Evolutionary conservation across 1,284 basidiomycete species (phyloP).

Genomic region (Pisolithus thermaeus): DNA sequence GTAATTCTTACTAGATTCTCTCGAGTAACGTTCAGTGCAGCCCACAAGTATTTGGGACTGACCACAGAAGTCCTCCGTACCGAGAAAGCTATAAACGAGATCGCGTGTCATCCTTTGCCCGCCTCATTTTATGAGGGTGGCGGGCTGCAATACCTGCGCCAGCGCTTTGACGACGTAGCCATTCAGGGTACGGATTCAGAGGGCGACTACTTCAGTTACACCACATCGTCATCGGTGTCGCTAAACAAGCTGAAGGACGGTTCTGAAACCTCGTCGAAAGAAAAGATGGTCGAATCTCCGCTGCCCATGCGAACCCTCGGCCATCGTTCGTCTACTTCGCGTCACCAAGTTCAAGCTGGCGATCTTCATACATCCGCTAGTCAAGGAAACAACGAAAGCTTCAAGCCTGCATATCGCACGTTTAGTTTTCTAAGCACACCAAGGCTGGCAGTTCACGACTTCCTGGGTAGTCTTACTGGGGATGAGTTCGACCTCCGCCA

Average conservation of each 20-base stretch:
- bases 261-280: slow-evolving; percentile 14
- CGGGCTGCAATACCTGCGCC: slow-evolving; percentile 83
- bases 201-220: slow-evolving; percentile 49
- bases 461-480: slow-evolving; percentile 28
- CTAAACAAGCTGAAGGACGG: slow-evolving; percentile 12
- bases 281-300: slow-evolving; percentile 23
- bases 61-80: slow-evolving; percentile 95
- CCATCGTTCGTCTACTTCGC: slow-evolving; percentile 31
- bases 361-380: slow-evolving; percentile 55
- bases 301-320: slow-evolving; percentile 21
- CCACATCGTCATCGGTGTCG: slow-evolving; percentile 16
- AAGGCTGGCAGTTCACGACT: slow-evolving; percentile 26
- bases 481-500: slow-evolving; percentile 86
- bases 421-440: slow-evolving; percentile 52
- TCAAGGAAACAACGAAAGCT: slow-evolving; percentile 36
- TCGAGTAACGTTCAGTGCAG: slow-evolving; percentile 95
- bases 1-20: slow-evolving; percentile 95
- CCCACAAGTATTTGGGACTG: slow-evolving; percentile 93
- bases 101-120: slow-evolving; percentile 93
- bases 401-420: slow-evolving; percentile 42
- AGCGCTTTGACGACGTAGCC: slow-evolving; percentile 66
- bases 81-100: slow-evolving; percentile 94
- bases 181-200: slow-evolving; percentile 43
- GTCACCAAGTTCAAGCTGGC: slow-evolving; percentile 59
- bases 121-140: slow-evolving; percentile 91